Evolutionary conservation across 176 grass and related monocot species (phyloP).

Genomic region (Eragrostis nindensis): DNA sequence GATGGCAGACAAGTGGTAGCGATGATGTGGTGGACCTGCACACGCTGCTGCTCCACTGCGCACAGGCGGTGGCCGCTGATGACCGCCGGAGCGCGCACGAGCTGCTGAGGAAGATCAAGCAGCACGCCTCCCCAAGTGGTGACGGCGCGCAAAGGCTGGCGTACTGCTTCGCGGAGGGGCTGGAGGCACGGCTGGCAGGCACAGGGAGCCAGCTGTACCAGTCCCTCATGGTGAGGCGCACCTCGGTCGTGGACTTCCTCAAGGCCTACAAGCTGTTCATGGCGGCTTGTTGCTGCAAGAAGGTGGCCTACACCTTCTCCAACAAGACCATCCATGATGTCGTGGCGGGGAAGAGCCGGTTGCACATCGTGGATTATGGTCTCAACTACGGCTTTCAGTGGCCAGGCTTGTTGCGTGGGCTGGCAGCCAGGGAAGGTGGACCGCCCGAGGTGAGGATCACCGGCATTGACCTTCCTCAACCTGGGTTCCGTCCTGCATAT

Average conservation of each 20-base stretch:
- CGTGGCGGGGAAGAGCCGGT: not conserved
- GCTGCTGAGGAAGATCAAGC: slow-evolving; percentile 52
- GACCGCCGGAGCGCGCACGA: slow-evolving; percentile 46
- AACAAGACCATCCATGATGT: not conserved
- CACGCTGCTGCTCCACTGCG: slow-evolving; percentile 62
- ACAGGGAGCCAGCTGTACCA: slow-evolving; percentile 59
- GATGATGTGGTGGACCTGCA: slow-evolving; percentile 55
- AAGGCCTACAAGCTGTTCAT: slow-evolving; percentile 12
- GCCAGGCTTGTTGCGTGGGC: not conserved
- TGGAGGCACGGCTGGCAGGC: slow-evolving; percentile 69
- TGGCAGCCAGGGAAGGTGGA: slow-evolving; percentile 25
- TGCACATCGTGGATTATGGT: not conserved
- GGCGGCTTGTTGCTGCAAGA: not conserved
- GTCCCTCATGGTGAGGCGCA: not conserved
- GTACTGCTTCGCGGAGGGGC: slow-evolving; percentile 61
- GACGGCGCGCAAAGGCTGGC: slow-evolving; percentile 63
- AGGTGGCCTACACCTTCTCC: not conserved
- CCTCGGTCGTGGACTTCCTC: not conserved
- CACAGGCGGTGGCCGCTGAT: slow-evolving; percentile 53
- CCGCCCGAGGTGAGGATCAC: slow-evolving; percentile 43
- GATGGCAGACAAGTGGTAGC: not conserved
- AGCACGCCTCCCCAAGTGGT: slow-evolving; percentile 35
- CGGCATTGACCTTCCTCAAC: slow-evolving; percentile 4
- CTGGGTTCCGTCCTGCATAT: slow-evolving; percentile 20
- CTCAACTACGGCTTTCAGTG: not conserved